Evolutionary conservation across 805 yeast species (phyloP), one percentile per base, ranked within the genome.

Genomic region (Ogataea thermomethanolica): DNA sequence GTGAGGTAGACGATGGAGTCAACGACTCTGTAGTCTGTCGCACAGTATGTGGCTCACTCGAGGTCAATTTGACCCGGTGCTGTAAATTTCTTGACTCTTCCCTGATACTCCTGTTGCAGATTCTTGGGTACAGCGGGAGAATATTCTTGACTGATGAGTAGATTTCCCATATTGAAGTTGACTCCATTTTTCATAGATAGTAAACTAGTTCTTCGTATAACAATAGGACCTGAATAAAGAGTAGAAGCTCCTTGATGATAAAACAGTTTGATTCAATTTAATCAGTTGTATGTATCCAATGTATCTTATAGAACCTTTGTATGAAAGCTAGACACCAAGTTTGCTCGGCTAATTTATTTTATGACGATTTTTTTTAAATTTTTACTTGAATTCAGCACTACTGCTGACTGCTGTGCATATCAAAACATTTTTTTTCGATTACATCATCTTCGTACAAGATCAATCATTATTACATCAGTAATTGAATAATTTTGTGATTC

Each of bases 161-260:
- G 1, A 64, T 58, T 34, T 60, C 66, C 68, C 68, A 64, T 25
- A 64, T 62, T 10, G 67, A 59, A 22, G 55, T 51, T 21, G 55
- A 37, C 39, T 54, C 59, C 58, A 56, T 57, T 28, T 32, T 46
- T 32, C 25, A 25, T 15, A 29, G 21, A 30, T 4, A 13, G n/a
- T 7, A 15, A 8, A 13, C 12, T 27, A 27, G 11, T 5, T 27
- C 8, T 27, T 10, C 3, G 15, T n/a, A 13, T 11, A 27, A 25
- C 26, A 25, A 25, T 25, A 25, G n/a, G 10, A 25, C 26, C 26
- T n/a, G 26, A 25, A 26, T 15, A 5, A 17, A 17, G 20, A 17
- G 20, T 3, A 17, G 20, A 17, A 5, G 20, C 20, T 17, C 20
- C 20, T 17, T 17, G 5, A 4, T 17, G 20, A 4, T 5, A 17